phyloP scores from a whole-genome alignment of 2,329 filamentous ascomycete species.

The Ophiocordyceps australis region DNA sequence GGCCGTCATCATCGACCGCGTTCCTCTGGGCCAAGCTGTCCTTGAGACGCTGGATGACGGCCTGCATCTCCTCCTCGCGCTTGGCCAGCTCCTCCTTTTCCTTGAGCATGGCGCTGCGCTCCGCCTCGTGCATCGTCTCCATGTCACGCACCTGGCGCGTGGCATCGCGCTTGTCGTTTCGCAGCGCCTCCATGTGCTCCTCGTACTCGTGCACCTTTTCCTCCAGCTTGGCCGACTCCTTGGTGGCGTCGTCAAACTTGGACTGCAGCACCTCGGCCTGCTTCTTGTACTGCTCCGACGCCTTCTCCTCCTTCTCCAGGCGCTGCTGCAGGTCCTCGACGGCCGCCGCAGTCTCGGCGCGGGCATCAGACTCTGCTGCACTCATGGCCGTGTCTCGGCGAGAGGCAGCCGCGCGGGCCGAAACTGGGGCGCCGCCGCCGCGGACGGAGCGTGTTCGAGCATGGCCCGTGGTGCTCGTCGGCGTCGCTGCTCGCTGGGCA shows the following conservation, averaged over 20 bases:
- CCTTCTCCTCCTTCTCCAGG: conserved; percentile 60
- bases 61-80: conserved; percentile 78
- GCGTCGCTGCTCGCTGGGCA: conserved; percentile 24
- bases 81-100: conserved; percentile 80
- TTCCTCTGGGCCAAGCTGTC: conserved; percentile 69
- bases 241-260: conserved; percentile 66
- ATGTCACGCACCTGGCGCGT: conserved; percentile 75
- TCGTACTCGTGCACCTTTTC: conserved; percentile 77
- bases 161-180: conserved; percentile 71
- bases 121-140: conserved; percentile 81
- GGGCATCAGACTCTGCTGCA: conserved; percentile 50
- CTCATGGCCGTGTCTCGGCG: conserved; percentile 31
- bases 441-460: conserved; percentile 48
- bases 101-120: conserved; percentile 70
- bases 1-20: conserved; percentile 33
- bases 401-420: conserved; percentile 52
- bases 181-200: conserved; percentile 62
- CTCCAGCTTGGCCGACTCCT: conserved; percentile 73
- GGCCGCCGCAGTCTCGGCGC: conserved; percentile 60
- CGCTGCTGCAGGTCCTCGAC: conserved; percentile 75
- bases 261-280: conserved; percentile 73
- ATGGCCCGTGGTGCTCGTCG: conserved; percentile 16
- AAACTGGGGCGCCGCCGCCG: conserved; percentile 44
- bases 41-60: conserved; percentile 80
- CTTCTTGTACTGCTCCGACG: conserved; percentile 64